Base-by-base conservation (phyloP, 805 yeast genomes). In the Candida xiaguanensis region DNA sequence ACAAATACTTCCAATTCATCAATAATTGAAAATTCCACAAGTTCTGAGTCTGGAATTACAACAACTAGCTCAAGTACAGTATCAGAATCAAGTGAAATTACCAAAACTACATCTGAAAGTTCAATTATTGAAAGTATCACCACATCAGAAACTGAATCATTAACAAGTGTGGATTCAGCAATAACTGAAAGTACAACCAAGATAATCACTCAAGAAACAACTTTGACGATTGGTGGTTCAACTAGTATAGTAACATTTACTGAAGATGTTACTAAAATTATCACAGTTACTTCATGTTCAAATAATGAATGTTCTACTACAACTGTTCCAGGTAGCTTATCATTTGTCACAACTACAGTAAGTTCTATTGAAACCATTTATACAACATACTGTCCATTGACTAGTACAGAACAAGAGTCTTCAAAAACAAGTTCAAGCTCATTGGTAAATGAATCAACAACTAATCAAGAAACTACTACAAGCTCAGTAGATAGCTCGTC, bases 231-330 rank as follows among this genome's bases (percentile, higher is more conserved):
- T 6, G 40, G 48, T 27, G 44, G 36, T 18, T 48, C 46, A 19
- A 41, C 53, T 37, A 49, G 35, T 17, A 16, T 34, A 2, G 12
- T 24, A 8, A 34, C 23, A 12, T 34, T 34, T 26, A 39, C 42
- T 13, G 41, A 49, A 18, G 41, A 35, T 20, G 17, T 44, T 24
- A 56, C 66, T 36, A 59, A 61, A 20, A 48, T 59, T 35, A 44
- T 63, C 38, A 63, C 67, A 46, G 51, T 58, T 40, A 61, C 70
- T 36, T 56, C 65, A 39, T 65, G 72, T 50, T 48, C 59, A 15
- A 54, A 58, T 42, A 37, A 63, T 56, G 49, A 42, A 34, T 65
- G 72, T 52, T 27, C 48, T 17, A 50, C 50, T 9, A 51, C 63
- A 15, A 43, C 62, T 13, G 52, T 58, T 23, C 49, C 59, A 31